Conservation (phyloP, 805 yeast species). For the Kodamaea neixiangensis region DNA sequence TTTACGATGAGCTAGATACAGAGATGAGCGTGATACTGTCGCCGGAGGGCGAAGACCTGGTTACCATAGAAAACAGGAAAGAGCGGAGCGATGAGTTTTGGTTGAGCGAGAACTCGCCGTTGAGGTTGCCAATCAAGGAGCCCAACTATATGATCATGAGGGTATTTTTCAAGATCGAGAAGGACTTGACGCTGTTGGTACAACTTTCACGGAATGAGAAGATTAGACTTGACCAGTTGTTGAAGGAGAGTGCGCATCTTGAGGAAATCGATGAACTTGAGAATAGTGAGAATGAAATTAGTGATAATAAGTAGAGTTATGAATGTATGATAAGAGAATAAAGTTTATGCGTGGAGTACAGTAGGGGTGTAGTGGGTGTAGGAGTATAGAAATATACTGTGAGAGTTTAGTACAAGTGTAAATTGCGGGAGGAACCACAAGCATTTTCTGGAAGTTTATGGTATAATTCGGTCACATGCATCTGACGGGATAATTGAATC, state of each 20-base stretch:
- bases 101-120: constrained; percentile 68
- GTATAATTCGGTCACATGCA: too few species aligned
- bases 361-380: too few species aligned
- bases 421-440: too few species aligned
- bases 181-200: constrained; percentile 10
- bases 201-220: constrained; percentile 7
- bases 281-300: background rate
- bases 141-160: constrained; percentile 58
- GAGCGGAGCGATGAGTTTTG: constrained; percentile 45
- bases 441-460: too few species aligned
- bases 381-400: too few species aligned
- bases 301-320: too few species aligned
- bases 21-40: constrained; percentile 7
- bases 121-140: constrained; percentile 68
- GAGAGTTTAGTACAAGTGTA: too few species aligned
- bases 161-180: constrained; percentile 21
- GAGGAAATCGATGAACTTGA: background rate
- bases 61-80: background rate
- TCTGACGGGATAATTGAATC: too few species aligned
- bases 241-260: background rate
- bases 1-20: constrained; percentile 32
- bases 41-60: background rate
- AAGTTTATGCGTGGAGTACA: too few species aligned
- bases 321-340: background rate
- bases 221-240: constrained; percentile 2